Base-by-base conservation (phyloP, 2,329 filamentous ascomycete species). In the Lachnellula occidentalis region DNA sequence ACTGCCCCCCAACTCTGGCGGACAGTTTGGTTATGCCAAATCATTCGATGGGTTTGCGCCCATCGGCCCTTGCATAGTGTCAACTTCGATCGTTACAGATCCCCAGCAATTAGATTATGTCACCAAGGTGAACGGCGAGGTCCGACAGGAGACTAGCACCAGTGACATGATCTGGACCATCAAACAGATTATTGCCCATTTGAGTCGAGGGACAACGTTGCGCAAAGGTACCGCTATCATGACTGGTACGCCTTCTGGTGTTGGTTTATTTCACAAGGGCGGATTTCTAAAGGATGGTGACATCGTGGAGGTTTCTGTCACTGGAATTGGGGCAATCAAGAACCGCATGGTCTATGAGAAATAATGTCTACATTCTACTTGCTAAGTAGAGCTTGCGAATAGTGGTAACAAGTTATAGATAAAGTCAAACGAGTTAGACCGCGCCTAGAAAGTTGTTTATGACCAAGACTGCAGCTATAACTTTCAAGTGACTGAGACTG, bases 91-190 rank as follows among this genome's bases (percentile, higher is more conserved):
- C 7, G n/a, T 61, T 34, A 53, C 53, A n/a, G 58, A 46, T 8
- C 45, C 60, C 2, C 34, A 50, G 45, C 52, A 57, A 5, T 37
- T 58, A 37, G 59, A 51, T 41, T 65, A 72, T 46, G 66, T 64
- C 56, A 75, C 74, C 2, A 69, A 69, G 50, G 71, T 77, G 14
- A 76, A 78, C 60, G 75, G 74, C 4, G 63, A 74, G 60, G 60
- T 69, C 49, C 67, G 72, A 47, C 76, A 79, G 61, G 64, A 71
- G 47, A 69, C 71, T 5, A 63, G 69, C 4, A 71, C 67, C 0
- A 67, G 70, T 1, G 73, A 80, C 51, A 58, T 83, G 22, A 74
- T 81, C n/a, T 79, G 79, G 58, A 68, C 67, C 0, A 71, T 78
- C 5, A 70, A 74, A 17, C 68, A 68, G 1, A 68, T 81, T 6